These are phyloP conservation scores for Nicotiana paniculata DNA, from an alignment of 257 asterid species.

Conservation along the genomic window DNA sequence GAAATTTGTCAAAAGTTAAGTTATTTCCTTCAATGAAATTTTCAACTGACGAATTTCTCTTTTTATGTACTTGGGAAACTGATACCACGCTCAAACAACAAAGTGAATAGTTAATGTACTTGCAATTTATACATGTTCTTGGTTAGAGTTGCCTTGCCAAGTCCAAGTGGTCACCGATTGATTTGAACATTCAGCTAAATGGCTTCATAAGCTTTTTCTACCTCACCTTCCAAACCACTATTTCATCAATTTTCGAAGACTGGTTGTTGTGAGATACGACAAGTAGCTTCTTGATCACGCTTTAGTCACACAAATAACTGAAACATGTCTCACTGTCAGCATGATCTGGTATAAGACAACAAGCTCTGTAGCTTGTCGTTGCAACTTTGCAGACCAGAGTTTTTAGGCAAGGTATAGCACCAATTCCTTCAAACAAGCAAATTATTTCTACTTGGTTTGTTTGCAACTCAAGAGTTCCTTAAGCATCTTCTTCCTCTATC, in stretches of 20 bases:
- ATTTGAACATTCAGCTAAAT: background rate
- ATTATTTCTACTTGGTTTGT: background rate
- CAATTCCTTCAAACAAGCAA: background rate
- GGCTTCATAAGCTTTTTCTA: background rate
- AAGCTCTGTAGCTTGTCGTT: no score
- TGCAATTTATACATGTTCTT: background rate
- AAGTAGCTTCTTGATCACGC: background rate
- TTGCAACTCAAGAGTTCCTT: background rate
- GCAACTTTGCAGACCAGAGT: no score
- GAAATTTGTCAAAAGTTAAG: background rate
- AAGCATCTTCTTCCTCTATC: background rate
- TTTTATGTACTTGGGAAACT: background rate
- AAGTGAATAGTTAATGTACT: background rate
- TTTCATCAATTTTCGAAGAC: background rate
- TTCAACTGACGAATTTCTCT: background rate
- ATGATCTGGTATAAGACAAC: background rate
- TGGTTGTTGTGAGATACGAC: background rate
- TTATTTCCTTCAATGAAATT: background rate
- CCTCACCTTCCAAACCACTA: conserved; percentile 7
- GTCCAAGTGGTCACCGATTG: background rate
- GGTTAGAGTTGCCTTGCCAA: background rate
- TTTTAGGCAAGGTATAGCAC: background rate
- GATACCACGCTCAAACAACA: background rate
- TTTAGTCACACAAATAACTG: background rate
- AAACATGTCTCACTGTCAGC: background rate